Evolutionary conservation across 2,329 filamentous ascomycete genomes (phyloP), one percentile per base, ranked within the genome.

Genomic region (Nemania bipapillata): DNA sequence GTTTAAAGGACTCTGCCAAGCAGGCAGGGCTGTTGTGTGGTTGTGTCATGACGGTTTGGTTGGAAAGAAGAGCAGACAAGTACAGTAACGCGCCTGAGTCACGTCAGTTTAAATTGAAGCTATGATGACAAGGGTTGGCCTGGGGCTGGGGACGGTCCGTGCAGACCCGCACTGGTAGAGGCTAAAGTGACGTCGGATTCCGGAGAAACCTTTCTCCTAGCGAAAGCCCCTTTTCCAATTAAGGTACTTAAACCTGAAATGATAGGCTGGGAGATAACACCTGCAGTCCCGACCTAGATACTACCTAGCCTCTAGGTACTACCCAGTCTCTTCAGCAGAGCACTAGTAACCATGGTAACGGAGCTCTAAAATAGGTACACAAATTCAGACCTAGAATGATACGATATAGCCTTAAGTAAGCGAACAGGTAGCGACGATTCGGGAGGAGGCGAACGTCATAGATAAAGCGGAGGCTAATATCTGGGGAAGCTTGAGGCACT

Each of bases 41-140:
- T 71, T 47, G 42, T 70, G 69, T 61, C 75, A 76, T 76, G 62
- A 67, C 72, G 66, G 70, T 54, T 73, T 72, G 45, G 40, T 57
- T 7, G 32, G 52, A 63, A 66, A 70, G 68, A 66, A 62, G 59
- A 70, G 62, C 61, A 67, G 64, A 50, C 65, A 65, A 64, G 53
- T n/a, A n/a, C n/a, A 59, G 64, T 35, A 65, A 68, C 67, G 65
- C 62, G 66, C 45, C 47, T 42, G 52, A 63, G 66, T 66, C 61
- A 69, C 69, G 70, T 63, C 63, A 69, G 50, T 55, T 68, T 62
- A 69, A 66, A 65, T 64, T 42, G 55, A 57, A 55, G 60, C 55
- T 64, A 61, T 52, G 26, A 40, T 57, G 28, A 58, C 65, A 68
- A 52, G 59, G 63, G 26, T 52, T 52, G 24, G 40, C 20, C 20